Evolutionary conservation across 2,329 filamentous ascomycete genomes (phyloP), one percentile per base, ranked within the genome.

Genomic region (Fusarium denticulatum): DNA sequence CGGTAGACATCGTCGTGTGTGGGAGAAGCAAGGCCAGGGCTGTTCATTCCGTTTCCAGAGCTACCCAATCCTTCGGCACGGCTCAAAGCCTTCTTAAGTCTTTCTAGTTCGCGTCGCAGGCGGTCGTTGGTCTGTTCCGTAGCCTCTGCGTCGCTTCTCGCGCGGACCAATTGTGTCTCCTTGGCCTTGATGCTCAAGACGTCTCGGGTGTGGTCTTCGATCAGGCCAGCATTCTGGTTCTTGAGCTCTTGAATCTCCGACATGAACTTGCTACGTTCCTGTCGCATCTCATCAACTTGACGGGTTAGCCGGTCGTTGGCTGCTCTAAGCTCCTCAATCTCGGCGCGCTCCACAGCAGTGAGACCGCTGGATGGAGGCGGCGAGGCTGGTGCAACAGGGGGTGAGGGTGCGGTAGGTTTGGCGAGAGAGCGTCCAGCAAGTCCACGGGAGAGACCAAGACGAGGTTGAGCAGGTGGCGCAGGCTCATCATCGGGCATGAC

Each of bases 131-230:
- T 92, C 77, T 95, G 92, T 80, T 98, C 95, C 0, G 95, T 94
- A 1, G 94, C 91, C 81, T 98, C 96, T 37, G 93, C 93, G 79
- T 99, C 96, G 74, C 93, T 95, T 61, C 95, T 89, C 16, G 96
- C 95, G 49, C 96, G 92, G 15, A 98, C 96, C 10, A 99, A 88
- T 78, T 99, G 96, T 7, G 96, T 98, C 82, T 99, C 96, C 83
- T 99, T 99, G 20, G 96, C 96, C 82, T 98, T 98, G 84, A 99
- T 97, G 76, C 95, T 96, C 46, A 99, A 87, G 0, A 98, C 94
- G 78, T 99, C 96, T 53, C 96, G 89, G 0, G 96, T 99, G 81
- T 98, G 96, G 78, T 98, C 96, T 83, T 99, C 96, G 69, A 99
- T 99, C 39, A 99, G 87, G 72, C 96, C 93, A 30, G 96, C 96